phyloP scores from a whole-genome alignment of 73 alveolate species.

The Durusdinium trenchii region DNA sequence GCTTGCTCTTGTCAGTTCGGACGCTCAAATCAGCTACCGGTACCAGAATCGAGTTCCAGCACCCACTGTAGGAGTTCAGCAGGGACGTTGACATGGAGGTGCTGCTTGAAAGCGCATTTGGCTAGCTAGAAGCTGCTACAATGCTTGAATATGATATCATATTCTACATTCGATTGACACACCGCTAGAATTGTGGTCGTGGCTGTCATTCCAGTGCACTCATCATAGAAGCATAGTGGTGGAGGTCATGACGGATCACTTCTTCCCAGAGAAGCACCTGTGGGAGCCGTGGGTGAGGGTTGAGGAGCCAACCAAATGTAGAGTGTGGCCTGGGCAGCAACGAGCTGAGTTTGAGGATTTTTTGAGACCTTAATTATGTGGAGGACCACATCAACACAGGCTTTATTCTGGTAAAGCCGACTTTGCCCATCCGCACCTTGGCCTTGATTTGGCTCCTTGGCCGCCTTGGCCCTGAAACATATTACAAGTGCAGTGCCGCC shows the following conservation, averaged over 20 bases:
- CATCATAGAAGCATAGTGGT: no score
- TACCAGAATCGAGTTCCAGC: no score
- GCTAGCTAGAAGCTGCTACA: no score
- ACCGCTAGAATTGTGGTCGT: neutral
- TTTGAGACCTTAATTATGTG: neutral
- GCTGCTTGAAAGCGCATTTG: no score
- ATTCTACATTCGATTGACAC: no score
- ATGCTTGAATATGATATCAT: no score
- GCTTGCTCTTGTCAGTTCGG: no score
- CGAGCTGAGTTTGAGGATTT: neutral
- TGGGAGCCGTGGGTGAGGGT: slow-evolving; percentile 92
- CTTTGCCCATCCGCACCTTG: slow-evolving; percentile 32
- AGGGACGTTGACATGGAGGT: slow-evolving; percentile 81
- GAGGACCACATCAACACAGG: slow-evolving; percentile 91
- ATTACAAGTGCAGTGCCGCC: neutral
- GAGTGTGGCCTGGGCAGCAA: neutral
- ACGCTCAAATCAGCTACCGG: no score
- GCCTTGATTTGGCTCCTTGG: neutral
- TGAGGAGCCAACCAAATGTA: slow-evolving; percentile 17
- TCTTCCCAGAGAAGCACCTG: slow-evolving; percentile 77
- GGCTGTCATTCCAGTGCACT: no score
- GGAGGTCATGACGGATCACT: slow-evolving; percentile 87
- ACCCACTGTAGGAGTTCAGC: neutral
- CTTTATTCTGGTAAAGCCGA: slow-evolving; percentile 70
- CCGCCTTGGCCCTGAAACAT: neutral